Evolutionary conservation across 306 rosid species (phyloP), one percentile per base, ranked within the genome.

Genomic region (Purshia tridentata): DNA sequence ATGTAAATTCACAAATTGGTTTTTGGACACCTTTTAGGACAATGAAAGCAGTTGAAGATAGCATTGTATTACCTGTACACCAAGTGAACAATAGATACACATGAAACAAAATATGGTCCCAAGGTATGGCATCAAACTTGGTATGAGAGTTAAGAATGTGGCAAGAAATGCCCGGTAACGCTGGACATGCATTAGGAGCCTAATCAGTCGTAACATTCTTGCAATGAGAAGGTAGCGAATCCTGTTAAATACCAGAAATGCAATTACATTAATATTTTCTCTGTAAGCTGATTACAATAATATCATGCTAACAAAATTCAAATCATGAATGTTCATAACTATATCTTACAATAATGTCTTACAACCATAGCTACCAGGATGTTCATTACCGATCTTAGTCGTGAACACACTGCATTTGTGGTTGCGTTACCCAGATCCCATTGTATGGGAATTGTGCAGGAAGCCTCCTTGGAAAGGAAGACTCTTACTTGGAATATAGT

Each of bases 211-310:
- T 72, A 94, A 79, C 97, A 94, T 45, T 88, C 99, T 91, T 80
- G 91, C 95, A 74, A 94, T 89, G 58, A 94, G 92, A 73, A 94
- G 99, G 89, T 94, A 94, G 41, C 99, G 96, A 84, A 94, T 94
- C 99, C 99, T 94, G 87, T 72, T 67, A 66, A 77, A 69, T 67
- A 67, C 61, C 12, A 72, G 45, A 57, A 20, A 48, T 22, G 12
- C n/a, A 77, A 44, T 60, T 44, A 65, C 55, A 42, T 50, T 42
- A 18, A 72, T 51, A 57, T 67, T 67, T 53, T 65, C 67, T 65
- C 39, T 16, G 13, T 6, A 70, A 48, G 16, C 23, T 62, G 57
- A 70, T 62, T 23, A 35, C 41, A 54, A 53, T 44, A 59, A 61
- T 45, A 74, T 41, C 29, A 5, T 41, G 16, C 57, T 22, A 52